These are phyloP conservation scores for Teratosphaeria zuluensis DNA, from an alignment of 2,329 filamentous ascomycete genomes.

Conservation along the genomic window DNA sequence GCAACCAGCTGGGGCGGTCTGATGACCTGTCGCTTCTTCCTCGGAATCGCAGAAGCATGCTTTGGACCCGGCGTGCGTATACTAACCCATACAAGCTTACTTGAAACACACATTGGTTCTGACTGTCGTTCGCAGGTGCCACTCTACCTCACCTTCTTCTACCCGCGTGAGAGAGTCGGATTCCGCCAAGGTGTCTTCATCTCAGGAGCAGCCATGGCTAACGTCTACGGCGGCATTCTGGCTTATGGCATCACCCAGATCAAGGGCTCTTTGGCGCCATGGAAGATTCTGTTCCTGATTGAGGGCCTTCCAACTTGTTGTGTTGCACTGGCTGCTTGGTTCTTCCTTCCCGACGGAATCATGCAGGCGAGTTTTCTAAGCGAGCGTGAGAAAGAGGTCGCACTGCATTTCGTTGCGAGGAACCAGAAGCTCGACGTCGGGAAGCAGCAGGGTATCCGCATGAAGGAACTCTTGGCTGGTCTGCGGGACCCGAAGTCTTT, in stretches of 20 bases:
- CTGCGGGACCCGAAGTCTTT: slow-evolving; percentile 28
- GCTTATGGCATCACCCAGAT: slow-evolving; percentile 53
- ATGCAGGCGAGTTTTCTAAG: slow-evolving; percentile 44
- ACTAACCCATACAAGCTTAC: no score
- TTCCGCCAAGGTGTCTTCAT: slow-evolving; percentile 45
- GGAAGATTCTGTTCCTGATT: slow-evolving; percentile 51
- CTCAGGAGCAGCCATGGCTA: slow-evolving; percentile 57
- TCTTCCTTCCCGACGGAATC: slow-evolving; percentile 41
- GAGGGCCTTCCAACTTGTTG: slow-evolving; percentile 52
- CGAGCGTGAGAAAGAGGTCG: slow-evolving; percentile 49
- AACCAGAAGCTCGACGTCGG: slow-evolving; percentile 39
- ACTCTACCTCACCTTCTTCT: slow-evolving; percentile 56
- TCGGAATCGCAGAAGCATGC: slow-evolving; percentile 25
- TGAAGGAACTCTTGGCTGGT: slow-evolving; percentile 39
- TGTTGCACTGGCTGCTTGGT: slow-evolving; percentile 45
- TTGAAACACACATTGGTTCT: no score
- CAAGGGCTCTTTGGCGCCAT: slow-evolving; percentile 47
- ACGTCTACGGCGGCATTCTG: slow-evolving; percentile 62
- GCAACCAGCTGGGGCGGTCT: slow-evolving; percentile 36
- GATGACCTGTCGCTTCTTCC: slow-evolving; percentile 41
- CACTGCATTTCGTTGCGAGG: slow-evolving; percentile 34
- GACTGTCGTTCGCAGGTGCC: slow-evolving; percentile 31
- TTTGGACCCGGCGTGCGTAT: slow-evolving; percentile 29
- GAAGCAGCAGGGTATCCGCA: slow-evolving; percentile 30
- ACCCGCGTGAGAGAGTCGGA: slow-evolving; percentile 38